phyloP scores from a whole-genome alignment of 495 filamentous ascomycete species.

The Penicillium argentinense region DNA sequence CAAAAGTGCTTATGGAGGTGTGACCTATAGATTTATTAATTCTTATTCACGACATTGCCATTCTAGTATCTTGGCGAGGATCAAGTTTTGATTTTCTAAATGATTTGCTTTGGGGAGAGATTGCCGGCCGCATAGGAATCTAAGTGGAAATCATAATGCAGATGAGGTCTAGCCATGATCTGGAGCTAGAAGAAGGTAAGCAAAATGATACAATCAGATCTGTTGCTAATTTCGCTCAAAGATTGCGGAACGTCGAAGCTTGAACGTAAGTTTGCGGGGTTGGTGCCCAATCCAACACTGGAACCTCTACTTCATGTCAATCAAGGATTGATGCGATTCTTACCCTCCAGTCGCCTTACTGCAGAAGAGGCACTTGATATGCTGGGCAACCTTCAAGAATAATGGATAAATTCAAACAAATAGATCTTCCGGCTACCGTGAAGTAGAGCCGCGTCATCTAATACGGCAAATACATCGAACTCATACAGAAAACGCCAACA shows the following conservation, averaged over 20 bases:
- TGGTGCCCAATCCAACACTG: slow-evolving; percentile 3
- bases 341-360: slow-evolving; percentile 13
- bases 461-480: background rate
- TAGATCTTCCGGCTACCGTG: no score
- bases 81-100: slow-evolving; percentile 13
- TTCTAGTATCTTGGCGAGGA: slow-evolving; percentile 25
- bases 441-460: no score
- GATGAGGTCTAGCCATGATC: slow-evolving; percentile 7
- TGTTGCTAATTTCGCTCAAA: slow-evolving; percentile 10
- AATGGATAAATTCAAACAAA: no score
- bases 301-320: slow-evolving; percentile 8
- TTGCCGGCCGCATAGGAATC: slow-evolving; percentile 19
- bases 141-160: slow-evolving; percentile 17
- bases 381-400: slow-evolving; percentile 7
- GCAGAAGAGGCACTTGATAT: slow-evolving; percentile 16
- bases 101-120: slow-evolving; percentile 18
- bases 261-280: slow-evolving; percentile 11
- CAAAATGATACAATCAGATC: background rate
- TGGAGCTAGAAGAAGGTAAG: slow-evolving; percentile 19
- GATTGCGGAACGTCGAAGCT: slow-evolving; percentile 1
- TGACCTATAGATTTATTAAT: slow-evolving; percentile 21
- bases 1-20: slow-evolving; percentile 4
- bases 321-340: slow-evolving; percentile 14
- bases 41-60: slow-evolving; percentile 19
- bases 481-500: background rate